A percentile compares a stretch with the other conserved stretches of the same genome.
phyloP scores from a whole-genome alignment of 768 basidiomycete genomes.

The Boletus speciosus region DNA sequence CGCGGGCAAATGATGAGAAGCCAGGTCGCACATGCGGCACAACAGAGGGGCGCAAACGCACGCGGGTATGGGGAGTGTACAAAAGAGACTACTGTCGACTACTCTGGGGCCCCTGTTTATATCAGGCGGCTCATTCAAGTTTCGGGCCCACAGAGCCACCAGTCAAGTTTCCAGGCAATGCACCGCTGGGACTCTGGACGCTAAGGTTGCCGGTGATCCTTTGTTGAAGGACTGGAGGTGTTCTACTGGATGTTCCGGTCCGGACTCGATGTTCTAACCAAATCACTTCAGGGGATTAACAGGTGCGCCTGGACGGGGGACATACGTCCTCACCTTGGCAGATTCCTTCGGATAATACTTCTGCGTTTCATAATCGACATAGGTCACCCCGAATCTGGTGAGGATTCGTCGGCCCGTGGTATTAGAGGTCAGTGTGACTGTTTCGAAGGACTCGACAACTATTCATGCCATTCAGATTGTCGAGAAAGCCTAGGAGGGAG shows the following conservation, averaged over 20 bases:
- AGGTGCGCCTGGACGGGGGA: not conserved
- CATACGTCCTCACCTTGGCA: constrained; percentile 38
- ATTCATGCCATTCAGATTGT: constrained; percentile 63
- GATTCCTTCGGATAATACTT: constrained; percentile 63
- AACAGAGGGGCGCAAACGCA: not conserved
- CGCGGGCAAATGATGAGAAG: not conserved
- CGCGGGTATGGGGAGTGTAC: not conserved
- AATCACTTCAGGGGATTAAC: constrained; percentile 24
- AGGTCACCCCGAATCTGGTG: constrained; percentile 68
- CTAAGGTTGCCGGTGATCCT: not conserved
- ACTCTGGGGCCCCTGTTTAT: not conserved
- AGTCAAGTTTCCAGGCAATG: not conserved
- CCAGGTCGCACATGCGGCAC: not conserved
- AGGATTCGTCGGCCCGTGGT: constrained; percentile 59
- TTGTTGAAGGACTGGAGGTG: not conserved
- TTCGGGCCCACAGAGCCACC: not conserved
- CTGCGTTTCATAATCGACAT: constrained; percentile 69
- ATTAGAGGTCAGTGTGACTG: not conserved
- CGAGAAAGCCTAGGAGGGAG: constrained; percentile 50
- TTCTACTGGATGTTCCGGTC: not conserved
- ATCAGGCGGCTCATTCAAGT: not conserved
- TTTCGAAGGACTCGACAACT: not conserved
- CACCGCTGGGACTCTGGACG: not conserved
- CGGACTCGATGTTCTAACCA: constrained; percentile 26
- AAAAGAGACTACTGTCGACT: not conserved